Evolutionary conservation across 2,329 filamentous ascomycete genomes (phyloP), one percentile per base, ranked within the genome.

Genomic region (Phyllosticta paracitricarpa): DNA sequence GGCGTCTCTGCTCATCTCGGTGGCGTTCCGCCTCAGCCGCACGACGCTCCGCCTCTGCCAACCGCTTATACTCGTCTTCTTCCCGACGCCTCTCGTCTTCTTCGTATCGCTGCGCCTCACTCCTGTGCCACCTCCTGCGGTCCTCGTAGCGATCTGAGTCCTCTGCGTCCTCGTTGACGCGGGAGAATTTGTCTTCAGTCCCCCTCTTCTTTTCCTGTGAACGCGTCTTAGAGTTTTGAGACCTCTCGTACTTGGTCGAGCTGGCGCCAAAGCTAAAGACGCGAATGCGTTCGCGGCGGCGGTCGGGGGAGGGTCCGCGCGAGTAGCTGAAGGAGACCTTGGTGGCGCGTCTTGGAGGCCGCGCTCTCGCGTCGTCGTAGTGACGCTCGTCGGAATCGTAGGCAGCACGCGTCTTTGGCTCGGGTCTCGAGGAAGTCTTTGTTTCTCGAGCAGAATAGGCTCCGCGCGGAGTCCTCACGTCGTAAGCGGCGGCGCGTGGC

Each of bases 21-120:
- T 54, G 58, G 5, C 51, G 28, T 65, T 65, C 52, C 63, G 63
- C 48, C 63, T 61, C 19, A n/a, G 14, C 35, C 35, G 35, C 35
- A 48, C 35, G 35, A 48, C 61, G 61, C 14, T 33, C 33, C 14
- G 59, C 63, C 17, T 67, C 67, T 8, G 66, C 64, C 2, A 67
- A 66, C 40, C 62, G 40, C 57, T 66, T 68, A 35, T 65, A 65
- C 12, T 64, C 68, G 40, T 78, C 77, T 62, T 71, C 71, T 54
- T 77, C 74, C 57, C 70, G 69, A 54, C 69, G 69, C 65, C 74
- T 72, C 62, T 70, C 72, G 63, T 71, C 70, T 57, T 79, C 76
- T 51, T 56, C 61, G 48, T 59, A 55, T 17, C 59, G 58, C 12
- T 30, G 24, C n/a, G 54, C 30, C 19, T 61, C 55, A 24, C 25